phyloP scores from a whole-genome alignment of 768 basidiomycete genomes.

The Tulasnella sp. region DNA sequence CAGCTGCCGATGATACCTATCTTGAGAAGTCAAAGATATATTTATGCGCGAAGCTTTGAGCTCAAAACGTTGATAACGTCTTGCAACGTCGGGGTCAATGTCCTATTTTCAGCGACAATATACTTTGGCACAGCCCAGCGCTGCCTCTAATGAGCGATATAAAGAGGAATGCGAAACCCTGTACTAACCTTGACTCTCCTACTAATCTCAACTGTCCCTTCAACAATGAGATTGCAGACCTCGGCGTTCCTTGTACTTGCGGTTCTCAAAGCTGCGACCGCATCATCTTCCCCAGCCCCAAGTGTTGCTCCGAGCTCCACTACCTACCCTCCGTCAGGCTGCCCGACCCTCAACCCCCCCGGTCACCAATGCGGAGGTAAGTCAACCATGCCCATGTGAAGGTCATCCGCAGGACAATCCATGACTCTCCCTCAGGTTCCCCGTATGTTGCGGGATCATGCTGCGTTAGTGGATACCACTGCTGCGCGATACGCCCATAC shows the following conservation, averaged over 20 bases:
- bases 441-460: not conserved
- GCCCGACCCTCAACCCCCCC: not conserved
- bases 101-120: not conserved
- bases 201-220: not conserved
- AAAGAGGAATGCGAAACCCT: not conserved
- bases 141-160: not conserved
- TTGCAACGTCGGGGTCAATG: not conserved
- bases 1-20: not conserved
- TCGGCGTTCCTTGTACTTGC: not conserved
- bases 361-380: constrained; percentile 2
- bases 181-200: not conserved
- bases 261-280: not conserved
- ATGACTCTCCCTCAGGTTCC: not conserved
- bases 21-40: not conserved
- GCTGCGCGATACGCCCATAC: not conserved
- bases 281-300: not conserved
- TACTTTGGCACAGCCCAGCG: not conserved
- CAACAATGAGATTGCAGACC: not conserved
- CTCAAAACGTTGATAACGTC: not conserved
- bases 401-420: not conserved
- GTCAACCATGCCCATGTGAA: not conserved
- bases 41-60: not conserved
- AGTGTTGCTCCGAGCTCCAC: not conserved
- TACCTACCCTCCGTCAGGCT: not conserved
- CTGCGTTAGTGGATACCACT: not conserved